These are phyloP conservation scores for Scheffersomyces insectosa DNA, from an alignment of 1,139 yeast species.

Conservation along the genomic window DNA sequence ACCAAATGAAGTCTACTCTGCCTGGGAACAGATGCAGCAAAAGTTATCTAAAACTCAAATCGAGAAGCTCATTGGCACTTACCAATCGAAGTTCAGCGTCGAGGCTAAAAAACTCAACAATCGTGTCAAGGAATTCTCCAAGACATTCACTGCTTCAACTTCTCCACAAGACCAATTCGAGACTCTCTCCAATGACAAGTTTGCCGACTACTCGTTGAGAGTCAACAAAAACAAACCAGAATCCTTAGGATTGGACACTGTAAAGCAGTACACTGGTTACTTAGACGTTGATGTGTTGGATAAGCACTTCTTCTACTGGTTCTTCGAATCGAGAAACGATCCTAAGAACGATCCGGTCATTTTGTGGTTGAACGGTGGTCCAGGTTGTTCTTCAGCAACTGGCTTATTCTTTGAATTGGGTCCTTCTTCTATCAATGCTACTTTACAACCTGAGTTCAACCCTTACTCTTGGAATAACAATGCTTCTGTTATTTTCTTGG, in stretches of 20 bases:
- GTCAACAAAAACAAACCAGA: constrained; percentile 44
- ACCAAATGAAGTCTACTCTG: constrained; percentile 6
- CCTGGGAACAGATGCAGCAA: constrained; percentile 29
- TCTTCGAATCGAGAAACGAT: constrained; percentile 64
- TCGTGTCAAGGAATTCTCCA: constrained; percentile 8
- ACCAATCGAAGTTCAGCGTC: constrained; percentile 12
- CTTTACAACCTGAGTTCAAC: constrained; percentile 53
- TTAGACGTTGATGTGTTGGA: constrained; percentile 55
- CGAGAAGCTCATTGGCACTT: constrained; percentile 19
- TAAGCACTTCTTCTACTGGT: constrained; percentile 82
- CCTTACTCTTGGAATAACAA: constrained; percentile 71
- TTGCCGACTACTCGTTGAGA: constrained; percentile 40
- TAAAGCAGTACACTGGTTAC: constrained; percentile 66
- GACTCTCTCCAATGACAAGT: constrained; percentile 14
- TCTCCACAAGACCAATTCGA: constrained; percentile 8
- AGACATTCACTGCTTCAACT: constrained; percentile 2
- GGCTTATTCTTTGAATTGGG: constrained; percentile 71
- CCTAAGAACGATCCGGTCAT: constrained; percentile 57
- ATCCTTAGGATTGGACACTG: constrained; percentile 52
- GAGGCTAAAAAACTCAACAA: constrained; percentile 12
- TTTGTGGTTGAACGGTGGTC: constrained; percentile 76
- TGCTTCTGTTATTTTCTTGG: constrained; percentile 69
- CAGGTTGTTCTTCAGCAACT: constrained; percentile 71
- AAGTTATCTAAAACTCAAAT: constrained; percentile 18
- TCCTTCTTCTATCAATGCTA: constrained; percentile 54